phyloP scores from a whole-genome alignment of 768 basidiomycete genomes.

The Cystoderma amianthinum region DNA sequence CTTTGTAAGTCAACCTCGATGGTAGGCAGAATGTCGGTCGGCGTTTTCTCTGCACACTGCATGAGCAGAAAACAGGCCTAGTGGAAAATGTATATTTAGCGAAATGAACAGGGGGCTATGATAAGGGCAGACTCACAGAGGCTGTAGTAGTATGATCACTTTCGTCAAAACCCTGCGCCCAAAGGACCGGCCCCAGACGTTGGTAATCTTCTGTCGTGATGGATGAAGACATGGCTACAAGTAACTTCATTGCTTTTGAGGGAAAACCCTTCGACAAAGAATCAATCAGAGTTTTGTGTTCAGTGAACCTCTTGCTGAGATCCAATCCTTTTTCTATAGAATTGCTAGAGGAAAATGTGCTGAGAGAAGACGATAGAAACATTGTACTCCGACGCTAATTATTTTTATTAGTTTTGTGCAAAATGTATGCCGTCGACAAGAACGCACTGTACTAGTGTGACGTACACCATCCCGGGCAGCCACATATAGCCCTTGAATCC shows the following conservation, averaged over 20 bases:
- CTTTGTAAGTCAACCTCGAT: constrained; percentile 54
- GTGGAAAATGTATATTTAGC: constrained; percentile 1
- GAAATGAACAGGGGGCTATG: too few species aligned
- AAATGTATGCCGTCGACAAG: neutral
- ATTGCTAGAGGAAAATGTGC: neutral
- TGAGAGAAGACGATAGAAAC: constrained; percentile 2
- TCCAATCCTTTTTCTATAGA: constrained; percentile 15
- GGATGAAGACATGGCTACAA: constrained; percentile 56
- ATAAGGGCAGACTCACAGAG: constrained; percentile 32
- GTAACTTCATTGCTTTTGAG: constrained; percentile 44
- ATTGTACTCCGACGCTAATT: constrained; percentile 12
- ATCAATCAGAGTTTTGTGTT: constrained; percentile 29
- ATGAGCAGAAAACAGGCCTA: constrained; percentile 62
- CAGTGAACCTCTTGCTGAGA: constrained; percentile 25
- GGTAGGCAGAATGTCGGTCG: constrained; percentile 36
- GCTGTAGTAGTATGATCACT: constrained; percentile 35
- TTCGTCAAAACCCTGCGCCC: constrained; percentile 43
- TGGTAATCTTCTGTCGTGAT: constrained; percentile 41
- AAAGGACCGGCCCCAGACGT: constrained; percentile 48
- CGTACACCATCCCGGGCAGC: constrained; percentile 41
- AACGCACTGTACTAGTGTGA: constrained; percentile 33
- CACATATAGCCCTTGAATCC: constrained; percentile 43
- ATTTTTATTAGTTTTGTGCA: neutral
- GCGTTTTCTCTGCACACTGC: constrained; percentile 64
- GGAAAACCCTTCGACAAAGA: constrained; percentile 39